A percentile compares a stretch with the other conserved stretches of the same genome.
Evolutionary conservation across 108 stramenopile species (phyloP).

Genomic region (Nannochloropsis salina): DNA sequence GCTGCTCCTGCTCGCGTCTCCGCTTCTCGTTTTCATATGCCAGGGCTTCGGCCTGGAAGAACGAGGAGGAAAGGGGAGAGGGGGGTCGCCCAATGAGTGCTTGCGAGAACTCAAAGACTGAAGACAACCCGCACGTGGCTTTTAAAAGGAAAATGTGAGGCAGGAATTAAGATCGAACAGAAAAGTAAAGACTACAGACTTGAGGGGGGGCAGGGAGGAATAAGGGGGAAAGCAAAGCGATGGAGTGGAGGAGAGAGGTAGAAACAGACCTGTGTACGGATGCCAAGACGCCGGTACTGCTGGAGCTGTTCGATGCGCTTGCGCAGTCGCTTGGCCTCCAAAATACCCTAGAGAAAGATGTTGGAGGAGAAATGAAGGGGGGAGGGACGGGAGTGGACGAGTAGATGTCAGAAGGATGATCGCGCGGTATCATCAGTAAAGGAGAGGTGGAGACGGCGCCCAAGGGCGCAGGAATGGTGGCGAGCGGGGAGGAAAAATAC

Average conservation of each 20-base stretch:
- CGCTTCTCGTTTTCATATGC: not conserved
- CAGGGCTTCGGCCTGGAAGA: not conserved
- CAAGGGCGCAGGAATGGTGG: not conserved
- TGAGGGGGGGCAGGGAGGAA: not conserved
- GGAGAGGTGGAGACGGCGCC: too few species aligned
- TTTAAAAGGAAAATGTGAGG: too few species aligned
- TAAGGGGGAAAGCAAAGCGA: not conserved
- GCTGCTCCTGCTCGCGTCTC: not conserved
- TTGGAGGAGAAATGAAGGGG: not conserved
- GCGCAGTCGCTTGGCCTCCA: constrained; percentile 71
- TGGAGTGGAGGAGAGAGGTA: not conserved
- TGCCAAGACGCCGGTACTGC: constrained; percentile 42
- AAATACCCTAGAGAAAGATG: constrained; percentile 51
- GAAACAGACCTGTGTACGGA: constrained; percentile 28
- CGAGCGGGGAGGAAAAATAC: not conserved
- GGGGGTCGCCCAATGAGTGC: too few species aligned
- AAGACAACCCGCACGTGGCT: too few species aligned
- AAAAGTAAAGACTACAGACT: too few species aligned
- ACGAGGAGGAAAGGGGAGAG: too few species aligned
- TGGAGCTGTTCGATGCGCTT: constrained; percentile 89
- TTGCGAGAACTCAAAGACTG: too few species aligned
- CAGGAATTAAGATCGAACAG: too few species aligned
- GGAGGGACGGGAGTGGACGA: not conserved
- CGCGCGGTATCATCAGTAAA: too few species aligned
- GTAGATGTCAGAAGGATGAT: not conserved